Base-by-base conservation (phyloP, 768 basidiomycete genomes). In the Suillus luteus region DNA sequence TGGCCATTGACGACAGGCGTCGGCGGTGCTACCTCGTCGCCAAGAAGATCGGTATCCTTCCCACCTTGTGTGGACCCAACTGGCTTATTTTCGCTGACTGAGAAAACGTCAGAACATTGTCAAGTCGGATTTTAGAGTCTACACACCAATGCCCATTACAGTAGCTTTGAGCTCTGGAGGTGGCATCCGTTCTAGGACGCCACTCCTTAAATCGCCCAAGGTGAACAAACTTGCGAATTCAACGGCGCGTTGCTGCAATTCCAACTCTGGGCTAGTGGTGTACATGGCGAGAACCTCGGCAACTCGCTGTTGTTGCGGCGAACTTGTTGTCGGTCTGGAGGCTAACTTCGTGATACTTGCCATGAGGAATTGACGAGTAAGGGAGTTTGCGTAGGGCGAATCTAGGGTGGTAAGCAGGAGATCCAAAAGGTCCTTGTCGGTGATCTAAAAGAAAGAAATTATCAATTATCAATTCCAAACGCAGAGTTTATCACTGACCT, bases 141-240 rank as follows among this genome's bases (percentile, higher is more conserved):
- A 78, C 86, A 67, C 68, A 96, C 95, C 92, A 64, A 91, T 84
- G 54, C 94, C 97, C 83, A 96, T 91, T 2, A 99, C 92, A 2
- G 96, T 98, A n/a, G 92, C 90, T 78, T 96, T 97, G 67, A 99
- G 78, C 75, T 99, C 97, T 2, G 97, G 97, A 6, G 94, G 92
- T n/a, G 97, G 97, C 97, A 99, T 99, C 62, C 95, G 86, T 79
- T 99, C 97, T 64, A 99, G 76, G 1, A 99, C 95, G 43, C 96
- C 97, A 9, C 83, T 82, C 64, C 86, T 82, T 24, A 92, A 78
- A n/a, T 91, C 87, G 6, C 89, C 89, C 9, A 93, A 77, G 35
- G 83, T 86, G 73, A 93, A 94, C 68, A 99, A 74, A 69, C 86
- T 91, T 1, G 91, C 92, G 75, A 95, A 99, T 76, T 99, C 97